Evolutionary conservation across 2,329 filamentous ascomycete genomes (phyloP), one percentile per base, ranked within the genome.

Genomic region (Cadophora luteo-olivacea): DNA sequence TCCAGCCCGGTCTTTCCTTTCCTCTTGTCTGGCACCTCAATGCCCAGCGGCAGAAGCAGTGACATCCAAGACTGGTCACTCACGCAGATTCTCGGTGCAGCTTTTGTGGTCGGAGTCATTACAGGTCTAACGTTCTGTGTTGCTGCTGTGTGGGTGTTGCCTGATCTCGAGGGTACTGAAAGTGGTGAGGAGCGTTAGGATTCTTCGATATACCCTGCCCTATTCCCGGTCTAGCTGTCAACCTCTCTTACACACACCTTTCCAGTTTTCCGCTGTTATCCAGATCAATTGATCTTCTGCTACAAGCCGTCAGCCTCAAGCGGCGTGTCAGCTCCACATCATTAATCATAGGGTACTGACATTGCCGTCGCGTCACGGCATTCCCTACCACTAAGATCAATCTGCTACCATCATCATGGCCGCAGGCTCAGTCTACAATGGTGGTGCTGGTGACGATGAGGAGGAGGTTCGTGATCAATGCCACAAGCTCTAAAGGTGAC

Each of bases 401-500:
- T 33, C 25, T 36, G 22, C 45, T 36, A 49, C 45, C 16, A 12
- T 65, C 52, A 57, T 36, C 38, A 65, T 65, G 63, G 63, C n/a
- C 41, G 51, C 12, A 33, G 51, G 58, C 14, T 55, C 58, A 32
- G 51, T 62, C 6, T 55, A 62, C 33, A 61, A 62, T 41, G 51
- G 55, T 22, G 58, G 48, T 54, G 57, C 58, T 14, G 61, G 45
- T 36, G 65, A 66, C 41, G 55, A 62, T 36, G 65, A 67, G 61
- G n/a, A 48, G n/a, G 65, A 61, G 41, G 48, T 66, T 14, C 11
- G 48, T 22, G 1, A 1, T 4, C 65, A 24, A 22, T 48, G 11
- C 55, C 48, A 12, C 36, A 19, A 45, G 41, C 19, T 29, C 33
- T 33, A 19, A 24, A n/a, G 48, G 8, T 36, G 45, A 52, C 48